Base-by-base conservation (phyloP, 148 eudicot genomes). In the Diospyros kaki region DNA sequence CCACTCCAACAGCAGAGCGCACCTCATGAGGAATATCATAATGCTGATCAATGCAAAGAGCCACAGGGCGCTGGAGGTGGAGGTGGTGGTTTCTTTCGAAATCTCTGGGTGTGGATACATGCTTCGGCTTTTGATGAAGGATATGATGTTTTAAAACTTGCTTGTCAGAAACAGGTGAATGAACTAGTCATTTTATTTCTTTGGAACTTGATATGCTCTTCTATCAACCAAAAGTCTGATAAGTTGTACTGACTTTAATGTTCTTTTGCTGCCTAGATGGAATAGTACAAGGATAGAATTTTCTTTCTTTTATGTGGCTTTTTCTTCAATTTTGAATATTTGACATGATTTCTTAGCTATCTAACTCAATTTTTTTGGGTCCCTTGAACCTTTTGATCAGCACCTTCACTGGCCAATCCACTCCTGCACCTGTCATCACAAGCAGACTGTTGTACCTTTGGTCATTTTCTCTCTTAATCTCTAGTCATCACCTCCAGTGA, bases 51-150 rank as follows among this genome's bases (percentile, higher is more conserved):
- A 38, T 41, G 9, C 52, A 61, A 50, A 58, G 78, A 40, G 67
- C 48, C 51, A 62, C 54, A 58, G 7, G 66, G 46, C 39, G 69
- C 40, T 73, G 79, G 72, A 54, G 45, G 75, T 73, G 79, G 72
- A 54, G 45, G 75, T 4, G 48, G 65, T 56, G 50, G 77, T 73
- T 45, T 71, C 44, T 68, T 63, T 43, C 91, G 91, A 51, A 88
- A 81, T 73, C 79, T 95, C 52, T 92, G 91, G 98, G 73, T 95
- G 71, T 95, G 96, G 97, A 83, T 95, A 78, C 97, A 92, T 87
- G 89, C 93, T 55, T 86, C 96, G 14, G 88, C 88, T 73, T 86
- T 86, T 65, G 48, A 48, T 51, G 93, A 95, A 87, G 98, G 93
- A 74, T 78, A 84, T 82, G 89, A 88, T 77, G 87, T 84, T 73